A percentile compares a stretch with the other conserved stretches of the same genome.
These are phyloP conservation scores for Eustoma russellianum DNA, from an alignment of 257 asterid species.

Conservation along the genomic window DNA sequence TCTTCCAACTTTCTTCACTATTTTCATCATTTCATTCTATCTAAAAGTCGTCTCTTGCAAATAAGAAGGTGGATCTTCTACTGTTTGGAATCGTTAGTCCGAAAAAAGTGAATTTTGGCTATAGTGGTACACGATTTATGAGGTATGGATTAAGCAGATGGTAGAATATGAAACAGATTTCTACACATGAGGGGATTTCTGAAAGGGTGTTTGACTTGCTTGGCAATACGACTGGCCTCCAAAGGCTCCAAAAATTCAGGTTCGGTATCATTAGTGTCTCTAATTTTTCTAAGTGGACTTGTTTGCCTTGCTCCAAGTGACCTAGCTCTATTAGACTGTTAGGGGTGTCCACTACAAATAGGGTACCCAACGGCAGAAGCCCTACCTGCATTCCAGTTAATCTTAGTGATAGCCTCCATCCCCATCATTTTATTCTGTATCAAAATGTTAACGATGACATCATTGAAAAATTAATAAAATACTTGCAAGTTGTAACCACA, in stretches of 20 bases:
- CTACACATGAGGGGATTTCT: slow-evolving; percentile 63
- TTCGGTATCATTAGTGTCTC: slow-evolving; percentile 68
- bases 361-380: slow-evolving; percentile 62
- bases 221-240: slow-evolving; percentile 76
- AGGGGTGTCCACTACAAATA: slow-evolving; percentile 70
- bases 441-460: no score
- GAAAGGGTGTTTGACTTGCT: slow-evolving; percentile 78
- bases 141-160: no score
- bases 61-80: no score
- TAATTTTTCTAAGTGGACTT: slow-evolving; percentile 52
- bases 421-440: slow-evolving; percentile 62
- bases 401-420: slow-evolving; percentile 83
- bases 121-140: no score
- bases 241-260: slow-evolving; percentile 72
- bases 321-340: slow-evolving; percentile 86
- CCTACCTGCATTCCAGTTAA: slow-evolving; percentile 76
- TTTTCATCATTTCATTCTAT: no score
- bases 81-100: no score
- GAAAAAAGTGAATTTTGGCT: no score
- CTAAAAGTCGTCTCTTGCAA: no score
- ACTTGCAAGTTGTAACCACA: no score
- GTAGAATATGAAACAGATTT: slow-evolving; percentile 82
- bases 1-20: no score
- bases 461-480: no score
- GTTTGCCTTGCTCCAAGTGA: slow-evolving; percentile 57